phyloP scores from a whole-genome alignment of 306 rosid genomes.

The Acacia melanoxylon region DNA sequence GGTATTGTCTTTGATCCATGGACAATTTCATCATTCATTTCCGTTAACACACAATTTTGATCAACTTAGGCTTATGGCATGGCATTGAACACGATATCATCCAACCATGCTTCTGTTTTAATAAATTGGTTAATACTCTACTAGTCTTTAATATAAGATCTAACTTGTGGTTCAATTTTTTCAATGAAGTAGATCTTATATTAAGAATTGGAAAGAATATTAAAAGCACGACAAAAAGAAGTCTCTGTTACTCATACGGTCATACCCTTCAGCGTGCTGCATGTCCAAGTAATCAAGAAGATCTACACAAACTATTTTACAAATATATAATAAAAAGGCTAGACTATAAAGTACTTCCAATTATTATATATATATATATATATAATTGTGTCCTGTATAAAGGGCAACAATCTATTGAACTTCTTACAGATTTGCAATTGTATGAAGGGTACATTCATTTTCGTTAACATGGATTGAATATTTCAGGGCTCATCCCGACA shows the following conservation, averaged over 20 bases:
- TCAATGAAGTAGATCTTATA: no score
- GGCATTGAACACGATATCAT: conserved; percentile 62
- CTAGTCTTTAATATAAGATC: no score
- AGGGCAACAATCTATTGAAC: conserved; percentile 4
- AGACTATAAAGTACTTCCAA: background rate
- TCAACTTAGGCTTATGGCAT: conserved; percentile 39
- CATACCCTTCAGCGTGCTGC: background rate
- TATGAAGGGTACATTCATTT: background rate
- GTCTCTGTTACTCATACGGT: background rate
- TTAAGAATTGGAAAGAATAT: no score
- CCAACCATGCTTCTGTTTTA: conserved; percentile 28
- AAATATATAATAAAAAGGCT: background rate
- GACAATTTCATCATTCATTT: conserved; percentile 14
- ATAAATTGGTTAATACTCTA: background rate
- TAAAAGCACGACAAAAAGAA: background rate
- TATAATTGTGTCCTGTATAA: background rate
- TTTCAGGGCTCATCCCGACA: conserved; percentile 30
- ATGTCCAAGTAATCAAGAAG: background rate
- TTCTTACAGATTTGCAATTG: conserved; percentile 16
- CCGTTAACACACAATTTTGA: conserved; percentile 6
- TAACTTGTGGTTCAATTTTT: no score
- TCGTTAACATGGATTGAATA: conserved; percentile 11
- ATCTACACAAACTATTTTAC: background rate
- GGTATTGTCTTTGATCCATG: conserved; percentile 11
- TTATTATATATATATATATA: background rate